Conservation (phyloP, 345 rosid species). For the Limnanthes douglasii region DNA sequence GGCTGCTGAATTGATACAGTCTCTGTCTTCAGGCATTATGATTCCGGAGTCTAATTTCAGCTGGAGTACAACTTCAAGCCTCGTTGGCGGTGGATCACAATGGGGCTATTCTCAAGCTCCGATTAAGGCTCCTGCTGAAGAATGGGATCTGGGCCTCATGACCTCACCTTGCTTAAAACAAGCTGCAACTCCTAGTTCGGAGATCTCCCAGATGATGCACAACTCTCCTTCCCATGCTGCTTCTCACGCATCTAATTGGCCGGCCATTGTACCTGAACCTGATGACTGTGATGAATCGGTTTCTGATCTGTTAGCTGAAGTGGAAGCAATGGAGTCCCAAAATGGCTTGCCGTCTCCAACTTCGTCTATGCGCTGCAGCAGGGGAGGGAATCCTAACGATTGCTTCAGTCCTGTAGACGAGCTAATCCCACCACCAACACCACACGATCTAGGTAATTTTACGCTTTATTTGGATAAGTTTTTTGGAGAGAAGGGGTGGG, state of each 20-base stretch:
- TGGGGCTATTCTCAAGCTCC: constrained; percentile 34
- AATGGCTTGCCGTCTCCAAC: constrained; percentile 69
- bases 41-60: constrained; percentile 52
- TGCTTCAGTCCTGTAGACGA: constrained; percentile 63
- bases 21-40: constrained; percentile 27
- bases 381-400: constrained; percentile 49
- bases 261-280: constrained; percentile 46
- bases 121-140: constrained; percentile 20
- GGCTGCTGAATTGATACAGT: constrained; percentile 30
- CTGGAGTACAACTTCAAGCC: constrained; percentile 60
- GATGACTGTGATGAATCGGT: constrained; percentile 85
- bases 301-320: constrained; percentile 97
- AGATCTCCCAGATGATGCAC: constrained; percentile 28
- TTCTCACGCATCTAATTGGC: constrained; percentile 52
- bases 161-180: constrained; percentile 34
- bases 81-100: constrained; percentile 37
- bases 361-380: constrained; percentile 23
- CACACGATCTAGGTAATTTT: too few species aligned
- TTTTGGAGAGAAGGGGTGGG: too few species aligned
- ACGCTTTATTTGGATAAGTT: too few species aligned
- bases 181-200: constrained; percentile 45
- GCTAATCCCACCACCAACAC: constrained; percentile 37
- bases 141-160: constrained; percentile 35
- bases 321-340: constrained; percentile 93
- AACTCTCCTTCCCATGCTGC: constrained; percentile 19